Conservation (phyloP, 352 stramenopile genomes). For the Phytophthora agathidicida region DNA sequence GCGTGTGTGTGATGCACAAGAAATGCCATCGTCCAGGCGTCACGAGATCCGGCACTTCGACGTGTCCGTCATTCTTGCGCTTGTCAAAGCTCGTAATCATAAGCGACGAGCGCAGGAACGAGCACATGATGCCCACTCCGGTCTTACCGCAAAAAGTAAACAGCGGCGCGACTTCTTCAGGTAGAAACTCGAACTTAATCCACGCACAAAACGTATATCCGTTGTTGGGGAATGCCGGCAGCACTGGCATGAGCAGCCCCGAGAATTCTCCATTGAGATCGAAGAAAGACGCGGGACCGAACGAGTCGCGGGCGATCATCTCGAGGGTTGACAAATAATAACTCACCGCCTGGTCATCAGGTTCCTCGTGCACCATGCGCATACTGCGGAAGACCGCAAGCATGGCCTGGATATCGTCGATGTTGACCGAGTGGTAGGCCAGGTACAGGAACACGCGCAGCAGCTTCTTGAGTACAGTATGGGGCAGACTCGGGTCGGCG, state of each 20-base stretch:
- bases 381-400: conserved; percentile 76
- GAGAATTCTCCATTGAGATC: conserved; percentile 83
- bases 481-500: conserved; percentile 57
- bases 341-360: conserved; percentile 73
- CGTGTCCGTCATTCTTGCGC: conserved; percentile 85
- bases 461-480: conserved; percentile 78
- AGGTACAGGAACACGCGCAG: conserved; percentile 80
- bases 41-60: conserved; percentile 74
- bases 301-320: conserved; percentile 86
- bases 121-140: conserved; percentile 79
- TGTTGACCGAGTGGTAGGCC: conserved; percentile 77
- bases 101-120: conserved; percentile 75
- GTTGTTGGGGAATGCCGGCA: conserved; percentile 79
- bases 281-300: conserved; percentile 83
- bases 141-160: conserved; percentile 86
- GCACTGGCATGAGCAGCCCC: conserved; percentile 66
- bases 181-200: conserved; percentile 85
- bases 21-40: conserved; percentile 80
- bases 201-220: conserved; percentile 87
- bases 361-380: conserved; percentile 70
- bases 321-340: conserved; percentile 85
- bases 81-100: conserved; percentile 87
- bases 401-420: conserved; percentile 85
- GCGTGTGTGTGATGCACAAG: conserved; percentile 84
- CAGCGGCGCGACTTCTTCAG: conserved; percentile 69